These are phyloP conservation scores for Pythium monospermum DNA, from an alignment of 352 stramenopile species.

Conservation along the genomic window DNA sequence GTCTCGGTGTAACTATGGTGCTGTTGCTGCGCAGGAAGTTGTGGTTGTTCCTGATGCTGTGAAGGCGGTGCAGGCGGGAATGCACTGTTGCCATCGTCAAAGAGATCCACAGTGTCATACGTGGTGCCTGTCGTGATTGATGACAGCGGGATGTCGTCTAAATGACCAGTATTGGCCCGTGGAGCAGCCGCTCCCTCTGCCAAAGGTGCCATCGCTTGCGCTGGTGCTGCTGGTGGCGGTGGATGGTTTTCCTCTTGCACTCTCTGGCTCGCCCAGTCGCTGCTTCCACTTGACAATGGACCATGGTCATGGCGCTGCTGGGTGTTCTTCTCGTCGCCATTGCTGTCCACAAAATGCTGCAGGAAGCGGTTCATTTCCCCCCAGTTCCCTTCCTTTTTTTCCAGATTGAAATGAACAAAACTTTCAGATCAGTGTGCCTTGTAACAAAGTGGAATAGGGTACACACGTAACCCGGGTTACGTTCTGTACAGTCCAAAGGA, in stretches of 20 bases:
- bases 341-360: constrained; percentile 42
- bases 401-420: too few relatives aligned
- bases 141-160: constrained; percentile 32
- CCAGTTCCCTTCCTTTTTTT: neutral
- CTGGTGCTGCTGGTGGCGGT: constrained; percentile 8
- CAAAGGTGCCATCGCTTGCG: constrained; percentile 1
- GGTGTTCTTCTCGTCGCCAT: too few relatives aligned
- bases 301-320: too few relatives aligned
- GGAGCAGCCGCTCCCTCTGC: too few relatives aligned
- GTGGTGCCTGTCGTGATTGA: constrained; percentile 20
- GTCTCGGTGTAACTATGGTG: neutral
- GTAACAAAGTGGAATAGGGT: too few relatives aligned
- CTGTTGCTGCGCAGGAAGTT: neutral
- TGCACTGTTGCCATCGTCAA: constrained; percentile 15
- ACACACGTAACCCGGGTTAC: too few relatives aligned
- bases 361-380: constrained; percentile 50
- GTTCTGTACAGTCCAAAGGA: too few relatives aligned
- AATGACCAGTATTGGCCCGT: constrained; percentile 1
- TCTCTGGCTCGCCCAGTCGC: constrained; percentile 19
- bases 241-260: constrained; percentile 10
- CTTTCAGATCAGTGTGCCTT: too few relatives aligned
- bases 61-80: constrained; percentile 2
- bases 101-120: constrained; percentile 27
- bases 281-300: too few relatives aligned
- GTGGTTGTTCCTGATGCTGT: neutral